Evolutionary conservation across 176 grass and related monocot species (phyloP), one percentile per base, ranked within the genome.

Genomic region (Bonia amplexicaulis): DNA sequence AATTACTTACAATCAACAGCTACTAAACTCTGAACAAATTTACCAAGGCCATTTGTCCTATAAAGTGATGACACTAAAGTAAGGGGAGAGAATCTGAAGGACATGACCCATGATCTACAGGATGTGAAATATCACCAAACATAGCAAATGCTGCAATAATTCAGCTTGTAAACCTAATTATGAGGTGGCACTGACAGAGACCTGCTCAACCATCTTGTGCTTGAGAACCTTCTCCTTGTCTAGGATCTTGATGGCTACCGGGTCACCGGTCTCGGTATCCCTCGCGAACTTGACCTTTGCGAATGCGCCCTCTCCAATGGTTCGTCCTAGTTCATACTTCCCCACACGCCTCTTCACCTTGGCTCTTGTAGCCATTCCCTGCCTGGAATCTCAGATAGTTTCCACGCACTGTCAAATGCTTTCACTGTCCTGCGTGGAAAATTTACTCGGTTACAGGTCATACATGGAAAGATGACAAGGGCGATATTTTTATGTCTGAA

Each of bases 181-280:
- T 1, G 66, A 58, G 44, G 60, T 79, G 46, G 20, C 46, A 33
- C 59, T 62, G 46, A 88, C 49, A 76, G 41, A 60, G 80, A 99
- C 96, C 96, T 99, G 96, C 79, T 99, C 93, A 8, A 92, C 93
- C 82, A 99, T 83, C 82, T 94, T 99, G 88, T 99, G 91, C 88
- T 89, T 99, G 76, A 99, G 88, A 61, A 99, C 89, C 65, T 96
- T 99, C 77, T 99, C 96, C 74, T 99, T 99, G 26, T 99, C 93
- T 2, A 99, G 77, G 55, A 99, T 99, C 85, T 99, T 99, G 84
- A 99, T 96, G 48, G 96, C 96, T 41, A 99, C 96, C 1, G 93
- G 86, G 4, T 99, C 90, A 6, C 81, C 78, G 0, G 84, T 94
- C 81, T 91, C 91, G 1, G 81, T 85, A 75, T 99, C 88, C 87